phyloP scores from a whole-genome alignment of 2,329 filamentous ascomycete species.

The Diaporthe aspalathi region DNA sequence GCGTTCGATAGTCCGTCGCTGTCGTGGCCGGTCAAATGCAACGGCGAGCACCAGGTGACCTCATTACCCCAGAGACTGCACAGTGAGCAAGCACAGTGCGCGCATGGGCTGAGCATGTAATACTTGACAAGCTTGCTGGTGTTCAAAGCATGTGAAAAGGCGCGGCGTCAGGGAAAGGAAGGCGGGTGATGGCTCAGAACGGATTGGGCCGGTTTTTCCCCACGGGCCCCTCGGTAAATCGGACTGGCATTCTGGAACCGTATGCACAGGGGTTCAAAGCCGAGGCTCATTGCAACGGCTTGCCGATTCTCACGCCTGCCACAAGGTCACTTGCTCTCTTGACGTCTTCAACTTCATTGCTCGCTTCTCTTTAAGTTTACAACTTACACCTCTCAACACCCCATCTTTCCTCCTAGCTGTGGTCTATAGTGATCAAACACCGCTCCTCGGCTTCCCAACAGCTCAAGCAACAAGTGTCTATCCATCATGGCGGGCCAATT shows the following conservation, averaged over 20 bases:
- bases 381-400: background rate
- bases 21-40: background rate
- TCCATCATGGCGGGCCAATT: constrained; percentile 71
- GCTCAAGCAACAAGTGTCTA: background rate
- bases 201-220: constrained; percentile 34
- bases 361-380: background rate
- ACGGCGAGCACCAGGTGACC: constrained; percentile 31
- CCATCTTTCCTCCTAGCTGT: background rate
- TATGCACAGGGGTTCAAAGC: constrained; percentile 35
- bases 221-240: constrained; percentile 37
- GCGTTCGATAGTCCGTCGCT: background rate
- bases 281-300: constrained; percentile 36
- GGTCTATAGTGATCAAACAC: background rate
- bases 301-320: constrained; percentile 30
- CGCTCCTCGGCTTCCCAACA: background rate
- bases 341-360: background rate
- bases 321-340: constrained; percentile 11
- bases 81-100: constrained; percentile 13
- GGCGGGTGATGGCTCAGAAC: constrained; percentile 18
- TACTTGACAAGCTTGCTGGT: background rate
- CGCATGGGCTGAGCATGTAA: background rate
- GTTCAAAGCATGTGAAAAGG: constrained; percentile 38
- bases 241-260: constrained; percentile 29
- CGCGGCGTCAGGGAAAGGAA: background rate
- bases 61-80: constrained; percentile 29